A percentile compares a stretch with the other conserved stretches of the same genome.
Evolutionary conservation across 2,329 filamentous ascomycete species (phyloP).

Genomic region (Diaporthe longicolla): DNA sequence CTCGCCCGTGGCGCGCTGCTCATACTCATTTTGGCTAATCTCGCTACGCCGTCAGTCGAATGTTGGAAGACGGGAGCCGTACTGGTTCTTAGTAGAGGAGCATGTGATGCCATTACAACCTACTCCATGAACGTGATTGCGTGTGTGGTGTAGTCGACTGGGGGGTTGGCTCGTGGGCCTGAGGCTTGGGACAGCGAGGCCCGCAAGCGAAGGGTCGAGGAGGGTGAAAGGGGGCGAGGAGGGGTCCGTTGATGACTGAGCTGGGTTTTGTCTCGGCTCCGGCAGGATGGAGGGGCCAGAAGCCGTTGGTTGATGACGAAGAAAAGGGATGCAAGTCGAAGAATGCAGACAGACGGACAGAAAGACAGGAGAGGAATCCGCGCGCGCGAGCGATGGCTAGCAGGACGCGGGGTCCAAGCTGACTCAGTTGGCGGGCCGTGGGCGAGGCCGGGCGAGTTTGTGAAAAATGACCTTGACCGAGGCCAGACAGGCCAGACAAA

Average conservation of each 20-base stretch:
- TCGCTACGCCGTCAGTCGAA: slow-evolving; percentile 61
- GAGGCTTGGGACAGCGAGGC: slow-evolving; percentile 23
- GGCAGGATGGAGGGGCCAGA: slow-evolving; percentile 34
- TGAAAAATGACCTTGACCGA: slow-evolving; percentile 31
- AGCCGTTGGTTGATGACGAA: slow-evolving; percentile 32
- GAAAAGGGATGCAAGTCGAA: slow-evolving; percentile 42
- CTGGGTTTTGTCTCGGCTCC: slow-evolving; percentile 19
- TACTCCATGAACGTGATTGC: slow-evolving; percentile 49
- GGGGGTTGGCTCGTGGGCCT: slow-evolving; percentile 27
- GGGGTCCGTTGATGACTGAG: background rate
- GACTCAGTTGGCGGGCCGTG: slow-evolving; percentile 37
- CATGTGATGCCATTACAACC: slow-evolving; percentile 66
- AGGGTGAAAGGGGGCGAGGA: slow-evolving; percentile 25
- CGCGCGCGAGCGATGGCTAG: slow-evolving; percentile 37
- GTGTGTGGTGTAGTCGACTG: slow-evolving; percentile 27
- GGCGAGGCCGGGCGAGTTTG: slow-evolving; percentile 35
- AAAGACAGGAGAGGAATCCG: slow-evolving; percentile 38
- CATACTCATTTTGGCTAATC: slow-evolving; percentile 66
- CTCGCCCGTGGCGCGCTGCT: slow-evolving; percentile 69
- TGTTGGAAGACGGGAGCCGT: slow-evolving; percentile 69
- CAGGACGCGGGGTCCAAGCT: slow-evolving; percentile 43
- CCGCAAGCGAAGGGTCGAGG: slow-evolving; percentile 27
- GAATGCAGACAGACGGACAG: slow-evolving; percentile 35
- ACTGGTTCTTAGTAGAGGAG: slow-evolving; percentile 71
- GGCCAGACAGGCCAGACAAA: slow-evolving; percentile 7